phyloP scores from a whole-genome alignment of 352 stramenopile species.

The Thalassiosira ordinaria region DNA sequence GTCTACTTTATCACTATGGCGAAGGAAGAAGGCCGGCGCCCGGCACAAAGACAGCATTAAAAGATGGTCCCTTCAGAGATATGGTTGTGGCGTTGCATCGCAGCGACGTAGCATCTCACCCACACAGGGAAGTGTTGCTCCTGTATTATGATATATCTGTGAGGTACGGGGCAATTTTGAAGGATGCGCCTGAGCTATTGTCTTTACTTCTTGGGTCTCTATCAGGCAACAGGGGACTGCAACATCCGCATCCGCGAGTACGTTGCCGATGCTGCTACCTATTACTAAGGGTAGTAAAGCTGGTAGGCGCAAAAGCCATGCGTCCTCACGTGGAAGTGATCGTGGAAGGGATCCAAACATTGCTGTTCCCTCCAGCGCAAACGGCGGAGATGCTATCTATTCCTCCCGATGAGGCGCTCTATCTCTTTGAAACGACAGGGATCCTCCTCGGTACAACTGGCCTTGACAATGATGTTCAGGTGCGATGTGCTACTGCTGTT shows the following conservation, averaged over 20 bases:
- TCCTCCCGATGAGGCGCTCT: constrained; percentile 64
- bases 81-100: constrained; percentile 75
- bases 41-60: constrained; percentile 73
- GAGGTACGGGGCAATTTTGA: constrained; percentile 65
- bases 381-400: constrained; percentile 46
- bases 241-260: constrained; percentile 59
- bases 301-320: constrained; percentile 47
- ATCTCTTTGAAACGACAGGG: constrained; percentile 77
- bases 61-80: constrained; percentile 71
- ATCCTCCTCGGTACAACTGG: constrained; percentile 72
- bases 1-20: constrained; percentile 83
- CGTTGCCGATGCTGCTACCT: constrained; percentile 73
- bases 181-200: constrained; percentile 59
- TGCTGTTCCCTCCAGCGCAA: constrained; percentile 52
- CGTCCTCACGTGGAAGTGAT: constrained; percentile 68
- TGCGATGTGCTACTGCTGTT: constrained; percentile 62
- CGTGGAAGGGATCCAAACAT: constrained; percentile 64
- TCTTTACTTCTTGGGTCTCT: constrained; percentile 59
- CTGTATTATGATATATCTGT: constrained; percentile 74
- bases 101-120: constrained; percentile 77
- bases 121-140: constrained; percentile 71
- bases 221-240: constrained; percentile 59
- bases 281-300: constrained; percentile 64
- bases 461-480: constrained; percentile 56
- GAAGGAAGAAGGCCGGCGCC: constrained; percentile 76